Base-by-base conservation (phyloP, 1,284 basidiomycete genomes). In the Peniophora sp. region DNA sequence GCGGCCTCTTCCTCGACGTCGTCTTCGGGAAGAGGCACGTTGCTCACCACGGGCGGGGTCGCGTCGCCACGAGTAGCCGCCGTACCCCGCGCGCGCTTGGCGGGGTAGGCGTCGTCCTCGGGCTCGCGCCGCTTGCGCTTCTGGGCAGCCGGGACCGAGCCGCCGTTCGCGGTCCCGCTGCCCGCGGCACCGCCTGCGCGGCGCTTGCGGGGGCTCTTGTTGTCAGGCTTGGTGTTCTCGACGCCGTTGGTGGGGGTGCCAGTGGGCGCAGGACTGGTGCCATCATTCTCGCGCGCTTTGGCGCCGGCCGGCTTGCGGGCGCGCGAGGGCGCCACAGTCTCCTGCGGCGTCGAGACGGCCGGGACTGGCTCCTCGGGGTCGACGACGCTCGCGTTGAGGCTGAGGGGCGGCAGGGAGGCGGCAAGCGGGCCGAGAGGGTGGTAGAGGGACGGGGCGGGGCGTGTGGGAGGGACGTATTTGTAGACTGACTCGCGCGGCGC, bases 71-170 rank as follows among this genome's bases (percentile, higher is more conserved):
- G n/a, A 6, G 15, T 15, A 17, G 69, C 73, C 46, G 79, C 66
- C 11, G 76, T 72, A 50, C 73, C 70, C 23, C 83, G 73, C 15
- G 79, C 73, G 32, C 83, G 75, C 64, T 85, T 85, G 6, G 81
- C 76, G n/a, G 85, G 85, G 60, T 85, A 86, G 8, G 79, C 75
- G 1, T 76, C 72, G 55, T 87, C 83, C 39, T 84, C 83, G 3
- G 63, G 64, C 39, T 84, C 83, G 61, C 70, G 78, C 22, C 81
- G 70, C 60, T 76, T 81, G 50, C 83, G 71, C 60, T 79, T 83
- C 12, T 63, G 62, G 46, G 71, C 72, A 32, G 27, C 27, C 27
- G 27, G 27, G 12, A 11, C 68, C 72, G 2, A 67, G 69, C 58
- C 62, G 51, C 36, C 27, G 27, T 12, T 32, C 5, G 27, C 27